Evolutionary conservation across 345 rosid genomes (phyloP).

Genomic region (Linum usitatissimum): DNA sequence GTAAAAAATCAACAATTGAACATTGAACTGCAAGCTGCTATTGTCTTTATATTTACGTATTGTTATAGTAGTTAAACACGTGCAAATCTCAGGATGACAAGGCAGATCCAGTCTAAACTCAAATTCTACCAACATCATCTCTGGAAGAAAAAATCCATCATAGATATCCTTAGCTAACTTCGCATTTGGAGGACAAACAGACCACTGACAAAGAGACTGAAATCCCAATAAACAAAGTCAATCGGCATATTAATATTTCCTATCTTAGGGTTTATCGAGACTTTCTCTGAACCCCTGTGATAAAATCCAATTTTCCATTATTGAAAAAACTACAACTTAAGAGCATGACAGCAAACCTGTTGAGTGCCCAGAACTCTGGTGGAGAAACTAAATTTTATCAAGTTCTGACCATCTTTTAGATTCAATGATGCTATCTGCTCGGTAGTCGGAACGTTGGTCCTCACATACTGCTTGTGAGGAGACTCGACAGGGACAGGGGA

Average conservation of each 20-base stretch:
- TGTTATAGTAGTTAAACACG: neutral
- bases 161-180: neutral
- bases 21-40: neutral
- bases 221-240: no score
- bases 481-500: slow-evolving; percentile 32
- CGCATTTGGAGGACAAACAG: neutral
- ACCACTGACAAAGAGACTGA: no score
- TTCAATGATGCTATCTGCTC: slow-evolving; percentile 86
- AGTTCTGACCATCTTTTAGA: slow-evolving; percentile 84
- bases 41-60: no score
- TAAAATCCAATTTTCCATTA: no score
- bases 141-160: neutral
- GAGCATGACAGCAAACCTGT: slow-evolving; percentile 39
- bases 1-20: slow-evolving; percentile 7
- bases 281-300: no score
- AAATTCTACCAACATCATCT: no score
- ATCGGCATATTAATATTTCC: no score
- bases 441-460: slow-evolving; percentile 74
- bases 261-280: no score
- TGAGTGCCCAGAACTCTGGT: slow-evolving; percentile 84
- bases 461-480: slow-evolving; percentile 52
- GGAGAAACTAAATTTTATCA: slow-evolving; percentile 73
- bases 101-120: no score
- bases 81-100: no score
- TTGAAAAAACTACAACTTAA: neutral